A percentile compares a stretch with the other conserved stretches of the same genome.
phyloP scores from a whole-genome alignment of 1,284 basidiomycete species.

The Leccinum griseonigrum region DNA sequence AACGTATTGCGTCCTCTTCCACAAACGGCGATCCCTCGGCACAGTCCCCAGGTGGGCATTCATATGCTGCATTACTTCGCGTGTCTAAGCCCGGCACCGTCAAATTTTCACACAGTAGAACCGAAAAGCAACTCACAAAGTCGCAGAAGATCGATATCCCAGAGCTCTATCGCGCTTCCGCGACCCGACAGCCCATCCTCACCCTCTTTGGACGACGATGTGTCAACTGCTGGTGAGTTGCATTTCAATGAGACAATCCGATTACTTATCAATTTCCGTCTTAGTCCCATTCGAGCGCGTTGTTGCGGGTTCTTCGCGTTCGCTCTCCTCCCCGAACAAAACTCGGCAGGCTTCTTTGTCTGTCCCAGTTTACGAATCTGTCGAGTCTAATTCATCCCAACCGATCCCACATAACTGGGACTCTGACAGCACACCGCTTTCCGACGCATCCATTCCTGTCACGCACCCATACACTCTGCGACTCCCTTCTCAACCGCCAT shows the following conservation, averaged over 20 bases:
- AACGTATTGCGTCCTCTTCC: conserved; percentile 20
- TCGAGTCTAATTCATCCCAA: conserved; percentile 7
- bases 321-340: conserved; percentile 7
- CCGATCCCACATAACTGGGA: neutral
- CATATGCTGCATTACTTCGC: conserved; percentile 4
- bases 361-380: conserved; percentile 8
- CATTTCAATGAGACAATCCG: neutral
- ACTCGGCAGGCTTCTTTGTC: conserved; percentile 7
- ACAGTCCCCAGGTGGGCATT: conserved; percentile 22
- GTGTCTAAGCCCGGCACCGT: conserved; percentile 10
- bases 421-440: neutral
- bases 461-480: conserved; percentile 15
- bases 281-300: conserved; percentile 12
- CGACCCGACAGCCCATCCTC: conserved; percentile 3
- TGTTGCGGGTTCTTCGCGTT: conserved; percentile 10
- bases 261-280: conserved; percentile 7
- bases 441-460: conserved; percentile 2
- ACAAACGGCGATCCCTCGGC: neutral
- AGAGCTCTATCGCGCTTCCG: neutral
- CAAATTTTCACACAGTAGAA: conserved; percentile 8
- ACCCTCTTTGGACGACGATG: neutral
- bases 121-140: conserved; percentile 9
- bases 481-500: conserved; percentile 15
- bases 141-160: conserved; percentile 10
- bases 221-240: conserved; percentile 15